phyloP scores from a whole-genome alignment of 345 rosid species.

The Dovyalis caffra region DNA sequence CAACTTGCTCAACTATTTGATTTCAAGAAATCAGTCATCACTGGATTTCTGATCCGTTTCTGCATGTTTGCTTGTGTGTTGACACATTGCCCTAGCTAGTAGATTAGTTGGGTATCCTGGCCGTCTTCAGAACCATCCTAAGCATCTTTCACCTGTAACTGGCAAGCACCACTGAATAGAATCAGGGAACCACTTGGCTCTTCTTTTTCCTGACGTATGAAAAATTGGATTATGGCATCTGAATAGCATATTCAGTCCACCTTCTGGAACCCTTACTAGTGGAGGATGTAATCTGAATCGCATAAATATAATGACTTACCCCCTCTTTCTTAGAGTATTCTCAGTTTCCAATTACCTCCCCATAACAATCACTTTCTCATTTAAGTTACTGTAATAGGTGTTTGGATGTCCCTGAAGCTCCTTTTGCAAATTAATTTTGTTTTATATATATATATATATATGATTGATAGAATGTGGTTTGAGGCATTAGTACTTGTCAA shows the following conservation, averaged over 20 bases:
- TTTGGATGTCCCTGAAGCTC: not conserved
- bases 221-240: not conserved
- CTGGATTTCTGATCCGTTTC: not conserved
- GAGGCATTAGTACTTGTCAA: not conserved
- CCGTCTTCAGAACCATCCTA: not conserved
- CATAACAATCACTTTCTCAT: not conserved
- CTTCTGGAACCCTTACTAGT: not conserved
- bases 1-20: not conserved
- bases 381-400: not conserved
- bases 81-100: not conserved
- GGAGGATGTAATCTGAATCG: not conserved
- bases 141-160: not conserved
- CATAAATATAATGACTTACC: too few relatives aligned
- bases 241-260: not conserved
- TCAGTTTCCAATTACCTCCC: too few relatives aligned
- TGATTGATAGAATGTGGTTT: conserved; percentile 9
- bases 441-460: too few relatives aligned
- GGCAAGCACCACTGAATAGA: not conserved
- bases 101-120: not conserved
- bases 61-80: not conserved
- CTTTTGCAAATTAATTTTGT: not conserved
- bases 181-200: not conserved
- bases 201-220: not conserved
- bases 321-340: too few relatives aligned
- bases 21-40: not conserved